Evolutionary conservation across 1,284 basidiomycete species (phyloP).

Genomic region (Erythrobasidium hasegawianum): DNA sequence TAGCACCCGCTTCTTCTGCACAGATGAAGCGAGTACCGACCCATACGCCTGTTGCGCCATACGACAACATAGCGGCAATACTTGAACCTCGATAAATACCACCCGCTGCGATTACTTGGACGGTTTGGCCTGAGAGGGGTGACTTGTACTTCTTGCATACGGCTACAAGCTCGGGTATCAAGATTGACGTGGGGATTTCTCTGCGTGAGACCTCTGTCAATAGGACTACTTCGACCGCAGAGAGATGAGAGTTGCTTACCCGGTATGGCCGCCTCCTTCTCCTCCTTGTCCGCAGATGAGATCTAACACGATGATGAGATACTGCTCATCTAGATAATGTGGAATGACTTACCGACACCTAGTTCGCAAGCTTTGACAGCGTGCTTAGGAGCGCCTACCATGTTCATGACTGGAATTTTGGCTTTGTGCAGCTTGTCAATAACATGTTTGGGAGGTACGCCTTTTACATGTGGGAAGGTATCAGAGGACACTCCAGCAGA

Average conservation of each 20-base stretch:
- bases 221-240: no score
- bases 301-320: no score
- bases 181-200: constrained; percentile 21
- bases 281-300: constrained; percentile 73
- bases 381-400: constrained; percentile 63
- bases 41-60: constrained; percentile 78
- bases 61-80: constrained; percentile 67
- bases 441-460: constrained; percentile 70
- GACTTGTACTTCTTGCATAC: constrained; percentile 67
- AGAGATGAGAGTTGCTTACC: no score
- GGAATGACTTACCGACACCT: constrained; percentile 7
- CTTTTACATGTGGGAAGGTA: no score
- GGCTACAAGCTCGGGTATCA: constrained; percentile 79
- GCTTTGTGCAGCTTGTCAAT: constrained; percentile 75
- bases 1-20: constrained; percentile 68
- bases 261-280: constrained; percentile 35
- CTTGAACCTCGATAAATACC: constrained; percentile 79
- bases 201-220: background rate
- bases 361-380: constrained; percentile 50
- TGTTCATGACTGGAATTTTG: constrained; percentile 78
- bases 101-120: constrained; percentile 78
- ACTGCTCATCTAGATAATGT: no score
- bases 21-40: constrained; percentile 67
- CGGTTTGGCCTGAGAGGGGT: constrained; percentile 69
- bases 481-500: no score